A percentile compares a stretch with the other conserved stretches of the same genome.
Conservation (phyloP, 208 protist genomes). For the Crithidia acanthocephali region DNA sequence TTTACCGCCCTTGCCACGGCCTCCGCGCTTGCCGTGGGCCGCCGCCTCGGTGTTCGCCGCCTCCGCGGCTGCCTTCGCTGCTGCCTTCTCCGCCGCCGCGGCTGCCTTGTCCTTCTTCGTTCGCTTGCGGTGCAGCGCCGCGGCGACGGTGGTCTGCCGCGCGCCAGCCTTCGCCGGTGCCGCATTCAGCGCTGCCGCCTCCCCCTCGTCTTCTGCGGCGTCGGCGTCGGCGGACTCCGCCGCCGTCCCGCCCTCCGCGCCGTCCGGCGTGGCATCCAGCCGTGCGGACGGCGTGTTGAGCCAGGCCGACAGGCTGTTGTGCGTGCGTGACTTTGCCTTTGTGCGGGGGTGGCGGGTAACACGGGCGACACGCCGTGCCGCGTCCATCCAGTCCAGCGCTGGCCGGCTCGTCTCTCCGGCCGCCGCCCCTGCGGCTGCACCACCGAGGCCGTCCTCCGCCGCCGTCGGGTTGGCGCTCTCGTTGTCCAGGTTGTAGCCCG, state of each 20-base stretch:
- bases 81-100: slow-evolving; percentile 9
- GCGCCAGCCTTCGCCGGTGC: slow-evolving; percentile 7
- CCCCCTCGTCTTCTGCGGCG: neutral
- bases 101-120: slow-evolving; percentile 32
- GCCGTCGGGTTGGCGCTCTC: neutral
- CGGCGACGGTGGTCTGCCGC: slow-evolving; percentile 31
- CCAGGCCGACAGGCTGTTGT: slow-evolving; percentile 78
- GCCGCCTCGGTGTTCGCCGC: neutral
- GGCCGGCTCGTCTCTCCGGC: neutral
- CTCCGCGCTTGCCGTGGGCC: slow-evolving; percentile 9
- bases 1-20: slow-evolving; percentile 9
- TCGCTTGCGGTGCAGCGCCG: slow-evolving; percentile 15
- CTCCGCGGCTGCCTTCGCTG: slow-evolving; percentile 17
- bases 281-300: slow-evolving; percentile 61
- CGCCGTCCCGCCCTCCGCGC: slow-evolving; percentile 12
- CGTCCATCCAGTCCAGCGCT: slow-evolving; percentile 62
- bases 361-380: slow-evolving; percentile 54
- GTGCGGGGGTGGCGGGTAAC: slow-evolving; percentile 48
- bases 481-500: slow-evolving; percentile 49
- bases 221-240: neutral
- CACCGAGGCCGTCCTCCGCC: neutral
- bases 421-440: neutral
- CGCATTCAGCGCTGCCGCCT: neutral
- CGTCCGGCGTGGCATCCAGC: slow-evolving; percentile 17
- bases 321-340: slow-evolving; percentile 52